phyloP scores from a whole-genome alignment of 495 filamentous ascomycete genomes.

The Aspergillus leporis region DNA sequence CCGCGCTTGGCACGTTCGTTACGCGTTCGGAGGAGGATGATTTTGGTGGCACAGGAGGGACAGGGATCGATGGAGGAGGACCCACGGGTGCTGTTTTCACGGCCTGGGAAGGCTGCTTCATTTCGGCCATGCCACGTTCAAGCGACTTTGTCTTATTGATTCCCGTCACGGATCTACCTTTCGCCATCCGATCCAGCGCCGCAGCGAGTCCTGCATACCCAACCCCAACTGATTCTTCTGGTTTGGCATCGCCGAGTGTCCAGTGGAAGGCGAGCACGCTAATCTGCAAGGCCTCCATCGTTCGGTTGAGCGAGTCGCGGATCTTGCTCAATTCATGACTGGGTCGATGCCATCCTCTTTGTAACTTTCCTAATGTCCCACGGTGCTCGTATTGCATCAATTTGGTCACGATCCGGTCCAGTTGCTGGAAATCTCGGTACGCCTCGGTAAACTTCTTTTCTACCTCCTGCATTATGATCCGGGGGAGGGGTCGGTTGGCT shows the following conservation, averaged over 20 bases:
- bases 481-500: conserved; percentile 40
- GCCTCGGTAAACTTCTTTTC: conserved; percentile 49
- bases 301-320: conserved; percentile 25
- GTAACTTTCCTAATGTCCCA: conserved; percentile 46
- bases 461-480: conserved; percentile 49
- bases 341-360: conserved; percentile 48
- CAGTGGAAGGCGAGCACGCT: conserved; percentile 30
- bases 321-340: conserved; percentile 24
- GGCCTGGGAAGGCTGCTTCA: conserved; percentile 11
- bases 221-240: conserved; percentile 26
- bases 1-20: background rate
- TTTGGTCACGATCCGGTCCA: conserved; percentile 50
- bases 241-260: conserved; percentile 21
- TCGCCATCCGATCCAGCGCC: conserved; percentile 27
- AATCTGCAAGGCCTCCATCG: conserved; percentile 25
- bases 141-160: conserved; percentile 20
- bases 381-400: conserved; percentile 50
- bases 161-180: conserved; percentile 25
- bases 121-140: conserved; percentile 2
- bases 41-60: conserved; percentile 24
- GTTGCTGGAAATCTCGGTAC: conserved; percentile 46
- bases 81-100: background rate
- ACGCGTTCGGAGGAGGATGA: background rate
- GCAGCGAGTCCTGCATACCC: conserved; percentile 27
- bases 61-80: conserved; percentile 1